Percentiles rank a stretch among this genome's conserved stretches.
phyloP scores from a whole-genome alignment of 2,329 filamentous ascomycete species.

The Fusarium sororula region DNA sequence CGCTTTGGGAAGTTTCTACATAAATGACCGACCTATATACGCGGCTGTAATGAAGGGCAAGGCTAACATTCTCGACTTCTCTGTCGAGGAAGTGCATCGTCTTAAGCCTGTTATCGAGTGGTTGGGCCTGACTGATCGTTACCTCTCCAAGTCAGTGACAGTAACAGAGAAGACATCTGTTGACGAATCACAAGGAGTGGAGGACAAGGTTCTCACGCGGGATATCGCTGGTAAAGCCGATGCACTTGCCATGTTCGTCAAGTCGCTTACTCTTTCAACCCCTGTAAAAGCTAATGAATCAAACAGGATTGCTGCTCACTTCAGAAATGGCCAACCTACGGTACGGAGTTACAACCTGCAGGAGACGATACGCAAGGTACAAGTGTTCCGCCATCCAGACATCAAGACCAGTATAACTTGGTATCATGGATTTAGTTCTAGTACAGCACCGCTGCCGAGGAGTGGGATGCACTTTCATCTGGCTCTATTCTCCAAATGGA shows the following conservation, averaged over 20 bases:
- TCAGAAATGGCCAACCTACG: not conserved
- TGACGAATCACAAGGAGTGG: not conserved
- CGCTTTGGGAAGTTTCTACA: not conserved
- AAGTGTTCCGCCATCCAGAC: not conserved
- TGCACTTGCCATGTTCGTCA: not conserved
- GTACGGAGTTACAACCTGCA: not conserved
- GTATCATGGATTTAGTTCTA: not conserved
- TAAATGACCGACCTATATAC: not conserved
- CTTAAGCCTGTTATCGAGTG: not conserved
- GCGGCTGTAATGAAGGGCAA: not conserved
- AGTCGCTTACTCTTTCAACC: fast-evolving
- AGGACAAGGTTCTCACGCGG: fast-evolving
- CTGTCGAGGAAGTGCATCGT: not conserved
- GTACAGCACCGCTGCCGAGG: not conserved
- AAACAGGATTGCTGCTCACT: not conserved
- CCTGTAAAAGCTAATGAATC: not conserved
- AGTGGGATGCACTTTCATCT: not conserved
- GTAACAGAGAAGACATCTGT: not conserved
- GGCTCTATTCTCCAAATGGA: not conserved
- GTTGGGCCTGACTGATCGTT: not conserved
- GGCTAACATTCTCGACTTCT: not conserved
- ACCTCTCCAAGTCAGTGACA: not conserved
- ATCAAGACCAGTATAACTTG: not conserved
- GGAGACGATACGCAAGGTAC: not conserved
- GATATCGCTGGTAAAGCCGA: not conserved